Conservation (phyloP, 148 eudicot genomes). For the Dianthus caryophyllus region DNA sequence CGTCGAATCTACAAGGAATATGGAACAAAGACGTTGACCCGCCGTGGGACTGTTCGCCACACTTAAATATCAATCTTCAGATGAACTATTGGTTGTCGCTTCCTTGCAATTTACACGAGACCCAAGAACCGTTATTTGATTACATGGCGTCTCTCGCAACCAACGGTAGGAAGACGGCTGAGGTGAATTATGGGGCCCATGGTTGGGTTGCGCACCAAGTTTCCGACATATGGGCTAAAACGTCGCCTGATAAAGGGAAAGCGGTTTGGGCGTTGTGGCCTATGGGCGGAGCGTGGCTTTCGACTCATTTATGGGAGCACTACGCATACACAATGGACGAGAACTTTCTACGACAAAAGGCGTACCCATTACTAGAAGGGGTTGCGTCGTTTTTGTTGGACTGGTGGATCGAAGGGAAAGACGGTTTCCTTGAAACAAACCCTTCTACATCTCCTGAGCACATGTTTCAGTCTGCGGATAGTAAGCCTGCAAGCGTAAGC, state of each 20-base stretch:
- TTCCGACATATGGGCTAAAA: conserved; percentile 88
- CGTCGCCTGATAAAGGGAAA: conserved; percentile 59
- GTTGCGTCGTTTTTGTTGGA: conserved; percentile 64
- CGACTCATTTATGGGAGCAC: conserved; percentile 91
- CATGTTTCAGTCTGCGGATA: conserved; percentile 58
- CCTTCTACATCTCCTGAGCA: conserved; percentile 95
- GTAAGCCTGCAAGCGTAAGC: conserved; percentile 79
- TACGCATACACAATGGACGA: conserved; percentile 73
- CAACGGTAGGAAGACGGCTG: conserved; percentile 70
- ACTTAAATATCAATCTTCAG: conserved; percentile 85
- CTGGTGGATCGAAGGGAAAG: conserved; percentile 72
- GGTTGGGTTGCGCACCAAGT: conserved; percentile 92
- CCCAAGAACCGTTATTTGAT: conserved; percentile 75
- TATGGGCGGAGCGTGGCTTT: conserved; percentile 96
- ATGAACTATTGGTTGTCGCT: conserved; percentile 97
- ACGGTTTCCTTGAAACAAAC: conserved; percentile 66
- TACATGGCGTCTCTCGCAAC: conserved; percentile 50
- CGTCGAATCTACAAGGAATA: conserved; percentile 79
- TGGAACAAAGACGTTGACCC: conserved; percentile 71
- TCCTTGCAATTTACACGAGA: conserved; percentile 71
- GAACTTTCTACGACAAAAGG: conserved; percentile 52
- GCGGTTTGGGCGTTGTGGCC: conserved; percentile 93
- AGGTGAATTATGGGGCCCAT: conserved; percentile 62
- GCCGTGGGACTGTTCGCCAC: conserved; percentile 86
- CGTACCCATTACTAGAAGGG: conserved; percentile 75